phyloP scores from a whole-genome alignment of 768 basidiomycete species.

The Leucosporidium creatinivorum region DNA sequence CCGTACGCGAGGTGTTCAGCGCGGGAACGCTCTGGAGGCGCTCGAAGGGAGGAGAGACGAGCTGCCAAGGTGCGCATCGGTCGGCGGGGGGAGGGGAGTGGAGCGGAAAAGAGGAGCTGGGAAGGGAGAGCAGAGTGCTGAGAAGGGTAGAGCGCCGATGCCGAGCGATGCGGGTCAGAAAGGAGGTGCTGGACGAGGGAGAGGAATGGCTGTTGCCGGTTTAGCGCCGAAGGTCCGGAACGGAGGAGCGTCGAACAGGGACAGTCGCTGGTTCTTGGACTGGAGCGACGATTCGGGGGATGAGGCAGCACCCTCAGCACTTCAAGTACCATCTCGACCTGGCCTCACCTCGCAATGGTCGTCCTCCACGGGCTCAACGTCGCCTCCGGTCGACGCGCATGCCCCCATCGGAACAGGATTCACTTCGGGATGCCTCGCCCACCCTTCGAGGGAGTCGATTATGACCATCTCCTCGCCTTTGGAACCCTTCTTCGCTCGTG shows the following conservation, averaged over 20 bases:
- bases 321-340: too few species aligned
- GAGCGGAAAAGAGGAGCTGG: neutral
- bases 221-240: neutral
- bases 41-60: neutral
- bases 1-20: neutral
- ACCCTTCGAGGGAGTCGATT: too few species aligned
- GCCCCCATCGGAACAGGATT: too few species aligned
- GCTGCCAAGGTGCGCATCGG: neutral
- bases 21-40: neutral
- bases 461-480: too few species aligned
- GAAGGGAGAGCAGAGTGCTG: neutral
- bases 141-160: neutral
- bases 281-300: neutral
- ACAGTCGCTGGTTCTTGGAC: neutral
- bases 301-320: neutral
- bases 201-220: neutral
- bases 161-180: neutral
- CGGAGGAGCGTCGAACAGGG: neutral
- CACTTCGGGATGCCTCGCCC: too few species aligned
- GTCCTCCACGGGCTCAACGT: too few species aligned
- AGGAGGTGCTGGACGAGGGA: neutral
- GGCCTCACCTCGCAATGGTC: too few species aligned
- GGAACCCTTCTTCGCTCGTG: too few species aligned
- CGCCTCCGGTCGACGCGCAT: too few species aligned
- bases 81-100: neutral